phyloP scores from a whole-genome alignment of 805 yeast genomes.

The Metschnikowia noctiluminum region DNA sequence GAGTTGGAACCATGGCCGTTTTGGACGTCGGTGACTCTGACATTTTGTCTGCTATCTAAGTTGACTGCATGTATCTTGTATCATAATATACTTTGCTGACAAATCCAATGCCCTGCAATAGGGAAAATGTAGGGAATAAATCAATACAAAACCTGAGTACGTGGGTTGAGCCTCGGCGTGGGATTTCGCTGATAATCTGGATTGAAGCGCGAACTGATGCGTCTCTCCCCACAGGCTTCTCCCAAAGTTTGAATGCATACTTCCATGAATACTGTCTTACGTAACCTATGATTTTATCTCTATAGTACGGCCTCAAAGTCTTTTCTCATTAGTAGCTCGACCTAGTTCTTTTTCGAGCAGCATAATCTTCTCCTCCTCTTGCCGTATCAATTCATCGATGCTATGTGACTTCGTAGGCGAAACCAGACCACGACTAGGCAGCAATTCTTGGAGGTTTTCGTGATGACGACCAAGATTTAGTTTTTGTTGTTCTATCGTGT shows the following conservation, averaged over 20 bases:
- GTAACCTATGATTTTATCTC: too few relatives aligned
- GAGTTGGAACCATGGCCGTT: constrained; percentile 96
- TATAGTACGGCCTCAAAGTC: too few relatives aligned
- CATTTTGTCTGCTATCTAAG: constrained; percentile 67
- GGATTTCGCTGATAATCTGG: too few relatives aligned
- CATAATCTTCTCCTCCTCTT: constrained; percentile 46
- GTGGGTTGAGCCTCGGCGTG: too few relatives aligned
- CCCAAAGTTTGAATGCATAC: too few relatives aligned
- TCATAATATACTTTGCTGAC: constrained; percentile 12
- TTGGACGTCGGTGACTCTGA: constrained; percentile 99
- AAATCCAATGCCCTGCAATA: not conserved
- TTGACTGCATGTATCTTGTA: constrained; percentile 7
- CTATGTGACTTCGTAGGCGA: constrained; percentile 16
- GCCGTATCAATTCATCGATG: constrained; percentile 38
- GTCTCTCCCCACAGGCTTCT: too few relatives aligned
- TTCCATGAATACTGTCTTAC: too few relatives aligned
- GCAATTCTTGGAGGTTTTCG: constrained; percentile 20
- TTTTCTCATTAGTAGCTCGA: not conserved
- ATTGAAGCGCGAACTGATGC: too few relatives aligned
- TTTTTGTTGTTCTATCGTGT: constrained; percentile 42
- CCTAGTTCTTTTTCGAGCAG: constrained; percentile 30
- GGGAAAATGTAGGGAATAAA: too few relatives aligned
- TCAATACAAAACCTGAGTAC: too few relatives aligned
- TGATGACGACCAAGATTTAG: constrained; percentile 36
- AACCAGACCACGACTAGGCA: constrained; percentile 15